Base-by-base conservation (phyloP, 129 eudicot species). In the Ambrosia trifida region DNA sequence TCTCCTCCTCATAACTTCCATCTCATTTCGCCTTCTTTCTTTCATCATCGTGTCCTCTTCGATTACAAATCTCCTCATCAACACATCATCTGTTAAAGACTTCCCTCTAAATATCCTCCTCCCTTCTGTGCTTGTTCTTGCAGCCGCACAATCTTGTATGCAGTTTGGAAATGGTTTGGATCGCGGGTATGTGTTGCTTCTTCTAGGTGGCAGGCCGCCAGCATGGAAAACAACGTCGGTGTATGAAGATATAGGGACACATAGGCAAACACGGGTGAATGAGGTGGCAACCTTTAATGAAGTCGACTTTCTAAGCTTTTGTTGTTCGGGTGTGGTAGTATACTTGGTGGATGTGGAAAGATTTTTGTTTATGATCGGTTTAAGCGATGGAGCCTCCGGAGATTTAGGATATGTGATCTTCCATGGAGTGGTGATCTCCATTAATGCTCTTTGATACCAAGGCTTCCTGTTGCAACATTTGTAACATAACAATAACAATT, bases 21-120 rank as follows among this genome's bases (percentile, higher is more conserved):
- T 89, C 67, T 94, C 80, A 72, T 94, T 89, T 73, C 93, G 87
- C 63, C 93, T 83, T 65, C 95, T 87, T 6, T 83, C 87, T 79
- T 94, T 95, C 95, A 89, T 87, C 96, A 93, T 93, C 51, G 97
- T 96, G 73, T 89, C 98, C 65, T 89, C 98, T 75, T 87, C 98
- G n/a, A 84, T 64, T 12, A 94, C 89, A 82, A 94, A 94, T 72
- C 98, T 84, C 68, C 88, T 89, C 98, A 94, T 94, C 68, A 94
- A 67, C 14, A 87, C 96, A 65, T 94, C 97, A 28, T 94, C 97
- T 0, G 79, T 94, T 65, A 89, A 81, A 0, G 98, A 94, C 54
- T 94, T 94, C 35, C 98, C 98, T 9, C 98, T 84, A 75, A 94
- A 89, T 14, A 94, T 77, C 60, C 68, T 78, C 76, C 95, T 80